Conservation (phyloP, 106 monocot species). For the Dioscorea alata region DNA sequence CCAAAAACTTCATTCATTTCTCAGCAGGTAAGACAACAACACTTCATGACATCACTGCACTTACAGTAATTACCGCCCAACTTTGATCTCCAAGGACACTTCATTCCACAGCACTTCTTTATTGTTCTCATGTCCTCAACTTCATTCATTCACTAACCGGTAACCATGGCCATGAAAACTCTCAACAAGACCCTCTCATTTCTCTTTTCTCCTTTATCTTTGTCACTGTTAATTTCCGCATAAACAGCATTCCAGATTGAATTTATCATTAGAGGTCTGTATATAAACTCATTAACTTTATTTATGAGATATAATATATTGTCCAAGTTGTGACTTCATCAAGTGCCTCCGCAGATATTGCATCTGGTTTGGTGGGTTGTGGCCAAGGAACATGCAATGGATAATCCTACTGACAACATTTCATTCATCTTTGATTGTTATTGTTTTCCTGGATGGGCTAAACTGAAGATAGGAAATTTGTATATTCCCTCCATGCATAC, state of each 20-base stretch:
- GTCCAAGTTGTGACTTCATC: background rate
- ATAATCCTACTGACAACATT: background rate
- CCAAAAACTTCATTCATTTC: no score
- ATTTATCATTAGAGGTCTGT: background rate
- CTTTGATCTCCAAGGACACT: no score
- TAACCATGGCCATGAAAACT: constrained; percentile 3
- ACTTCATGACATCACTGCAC: no score
- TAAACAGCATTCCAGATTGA: background rate
- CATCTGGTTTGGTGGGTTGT: constrained; percentile 4
- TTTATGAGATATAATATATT: no score
- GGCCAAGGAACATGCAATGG: constrained; percentile 15
- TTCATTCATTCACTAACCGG: background rate
- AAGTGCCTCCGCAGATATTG: constrained; percentile 2
- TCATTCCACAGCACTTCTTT: no score
- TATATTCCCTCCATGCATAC: constrained; percentile 5
- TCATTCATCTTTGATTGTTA: constrained; percentile 2
- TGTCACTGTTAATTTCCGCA: background rate
- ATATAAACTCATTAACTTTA: no score
- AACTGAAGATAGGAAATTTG: background rate
- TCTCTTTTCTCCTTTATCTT: background rate
- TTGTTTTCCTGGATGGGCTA: constrained; percentile 11
- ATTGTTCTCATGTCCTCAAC: no score
- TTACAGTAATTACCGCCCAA: no score
- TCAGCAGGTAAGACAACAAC: no score
- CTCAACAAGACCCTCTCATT: background rate